Evolutionary conservation across 371 early-diverging fungal genomes (phyloP).

Genomic region (Mucor irregularis): DNA sequence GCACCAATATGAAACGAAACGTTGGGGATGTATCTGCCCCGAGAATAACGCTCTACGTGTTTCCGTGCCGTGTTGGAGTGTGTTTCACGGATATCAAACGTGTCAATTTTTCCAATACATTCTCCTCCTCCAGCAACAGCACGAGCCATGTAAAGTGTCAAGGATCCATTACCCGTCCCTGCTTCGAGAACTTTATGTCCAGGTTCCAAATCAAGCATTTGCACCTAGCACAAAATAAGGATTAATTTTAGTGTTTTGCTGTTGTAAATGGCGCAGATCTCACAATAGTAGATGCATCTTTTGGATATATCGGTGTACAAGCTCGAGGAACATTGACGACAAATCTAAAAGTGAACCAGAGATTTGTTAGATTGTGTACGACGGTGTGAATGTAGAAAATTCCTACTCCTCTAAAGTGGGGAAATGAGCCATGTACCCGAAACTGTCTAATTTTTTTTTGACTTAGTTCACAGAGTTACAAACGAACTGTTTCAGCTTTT

Average conservation of each 20-base stretch:
- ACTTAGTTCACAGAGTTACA: not conserved
- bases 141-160: conserved; percentile 69
- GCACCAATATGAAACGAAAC: conserved; percentile 58
- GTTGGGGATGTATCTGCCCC: conserved; percentile 51
- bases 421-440: conserved; percentile 61
- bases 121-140: conserved; percentile 46
- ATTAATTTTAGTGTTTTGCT: not conserved
- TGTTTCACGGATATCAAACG: conserved; percentile 60
- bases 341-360: conserved; percentile 36
- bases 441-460: conserved; percentile 9
- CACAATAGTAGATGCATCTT: conserved; percentile 71
- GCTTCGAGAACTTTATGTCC: conserved; percentile 71
- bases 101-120: conserved; percentile 51
- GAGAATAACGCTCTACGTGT: conserved; percentile 55
- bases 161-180: conserved; percentile 76
- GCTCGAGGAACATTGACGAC: conserved; percentile 59
- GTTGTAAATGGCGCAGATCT: not conserved
- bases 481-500: not conserved
- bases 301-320: conserved; percentile 76
- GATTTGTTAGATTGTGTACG: not conserved
- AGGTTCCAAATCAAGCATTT: conserved; percentile 64
- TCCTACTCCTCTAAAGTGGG: conserved; percentile 71
- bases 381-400: not conserved
- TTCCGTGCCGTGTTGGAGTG: conserved; percentile 57
- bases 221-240: conserved; percentile 31